Evolutionary conservation across 768 basidiomycete genomes (phyloP).

Genomic region (Tricholoma saponaceum): DNA sequence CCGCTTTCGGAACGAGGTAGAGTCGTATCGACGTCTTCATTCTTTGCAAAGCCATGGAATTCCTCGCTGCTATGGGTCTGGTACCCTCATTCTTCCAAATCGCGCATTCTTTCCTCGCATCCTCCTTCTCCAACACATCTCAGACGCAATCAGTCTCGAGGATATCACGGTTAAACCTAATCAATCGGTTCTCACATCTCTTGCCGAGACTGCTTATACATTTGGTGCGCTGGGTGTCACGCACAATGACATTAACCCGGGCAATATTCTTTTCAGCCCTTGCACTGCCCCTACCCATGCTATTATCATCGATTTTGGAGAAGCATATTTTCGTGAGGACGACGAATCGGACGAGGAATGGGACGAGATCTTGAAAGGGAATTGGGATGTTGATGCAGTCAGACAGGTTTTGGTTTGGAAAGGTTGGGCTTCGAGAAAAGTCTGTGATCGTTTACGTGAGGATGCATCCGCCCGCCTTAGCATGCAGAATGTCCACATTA

Average conservation of each 20-base stretch:
- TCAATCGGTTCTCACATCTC: neutral
- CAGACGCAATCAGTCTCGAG: neutral
- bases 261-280: neutral
- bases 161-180: neutral
- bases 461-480: too few species aligned
- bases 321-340: conserved; percentile 9
- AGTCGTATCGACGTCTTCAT: neutral
- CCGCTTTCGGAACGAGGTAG: neutral
- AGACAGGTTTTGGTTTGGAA: too few species aligned
- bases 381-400: neutral
- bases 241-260: neutral
- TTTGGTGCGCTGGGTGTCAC: neutral
- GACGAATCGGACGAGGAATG: neutral
- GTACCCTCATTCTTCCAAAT: neutral
- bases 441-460: too few species aligned
- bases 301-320: neutral
- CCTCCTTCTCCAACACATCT: neutral
- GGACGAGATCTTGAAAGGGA: neutral
- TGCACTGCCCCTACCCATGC: neutral
- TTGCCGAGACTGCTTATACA: neutral
- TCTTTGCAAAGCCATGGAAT: neutral
- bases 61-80: neutral
- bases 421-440: too few species aligned
- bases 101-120: neutral
- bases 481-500: too few species aligned